Percentiles rank a stretch among this genome's conserved stretches.
phyloP scores from a whole-genome alignment of 2,329 filamentous ascomycete genomes.

The Xylaria arbuscula region DNA sequence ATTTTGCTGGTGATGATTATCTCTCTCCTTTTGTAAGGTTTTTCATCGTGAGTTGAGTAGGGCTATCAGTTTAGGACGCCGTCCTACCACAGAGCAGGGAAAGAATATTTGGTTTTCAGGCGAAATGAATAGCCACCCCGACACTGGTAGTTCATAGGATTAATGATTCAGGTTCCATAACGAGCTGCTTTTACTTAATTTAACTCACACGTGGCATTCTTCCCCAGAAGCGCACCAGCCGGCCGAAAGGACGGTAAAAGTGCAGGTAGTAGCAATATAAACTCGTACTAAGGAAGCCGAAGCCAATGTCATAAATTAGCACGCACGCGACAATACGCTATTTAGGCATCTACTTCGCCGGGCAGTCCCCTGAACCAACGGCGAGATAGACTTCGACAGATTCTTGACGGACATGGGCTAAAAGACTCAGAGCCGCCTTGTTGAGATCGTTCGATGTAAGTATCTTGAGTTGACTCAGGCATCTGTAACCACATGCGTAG shows the following conservation, averaged over 20 bases:
- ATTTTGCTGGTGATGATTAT: constrained; percentile 41
- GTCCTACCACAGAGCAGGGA: background rate
- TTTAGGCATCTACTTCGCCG: background rate
- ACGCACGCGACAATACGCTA: background rate
- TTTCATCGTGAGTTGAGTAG: constrained; percentile 22
- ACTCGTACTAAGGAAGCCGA: background rate
- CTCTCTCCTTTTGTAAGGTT: constrained; percentile 28
- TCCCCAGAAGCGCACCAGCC: background rate
- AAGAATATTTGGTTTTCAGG: constrained; percentile 4
- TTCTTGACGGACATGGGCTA: too few species aligned
- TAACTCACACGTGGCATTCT: background rate
- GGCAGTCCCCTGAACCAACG: background rate
- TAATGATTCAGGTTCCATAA: constrained; percentile 3
- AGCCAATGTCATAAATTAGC: background rate
- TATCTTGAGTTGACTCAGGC: too few species aligned
- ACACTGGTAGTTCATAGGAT: background rate
- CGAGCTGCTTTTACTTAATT: background rate
- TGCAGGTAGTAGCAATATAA: background rate
- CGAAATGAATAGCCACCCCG: background rate
- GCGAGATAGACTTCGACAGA: background rate
- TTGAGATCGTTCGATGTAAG: too few species aligned
- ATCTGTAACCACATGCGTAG: too few species aligned
- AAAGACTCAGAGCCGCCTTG: too few species aligned
- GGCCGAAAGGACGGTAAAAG: background rate
- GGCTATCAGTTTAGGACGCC: background rate